A percentile compares a stretch with the other conserved stretches of the same genome.
These are phyloP conservation scores for Hymenoscyphus infarciens DNA, from an alignment of 2,329 filamentous ascomycete species.

Conservation along the genomic window DNA sequence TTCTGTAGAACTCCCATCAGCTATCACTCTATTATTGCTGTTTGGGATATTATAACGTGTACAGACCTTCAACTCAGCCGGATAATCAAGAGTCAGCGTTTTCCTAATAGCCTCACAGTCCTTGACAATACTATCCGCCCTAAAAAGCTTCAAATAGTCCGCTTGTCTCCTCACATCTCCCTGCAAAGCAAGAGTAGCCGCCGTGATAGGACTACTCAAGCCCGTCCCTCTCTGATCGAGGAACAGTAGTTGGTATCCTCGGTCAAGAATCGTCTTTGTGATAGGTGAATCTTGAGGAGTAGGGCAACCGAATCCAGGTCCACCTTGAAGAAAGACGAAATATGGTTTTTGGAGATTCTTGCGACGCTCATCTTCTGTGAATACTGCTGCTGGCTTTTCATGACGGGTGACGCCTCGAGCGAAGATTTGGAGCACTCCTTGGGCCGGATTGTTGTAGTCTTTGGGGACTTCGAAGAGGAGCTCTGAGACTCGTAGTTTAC, in stretches of 20 bases:
- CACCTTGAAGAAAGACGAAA: constrained; percentile 77
- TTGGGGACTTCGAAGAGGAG: constrained; percentile 82
- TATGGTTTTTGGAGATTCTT: constrained; percentile 53
- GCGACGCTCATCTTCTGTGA: constrained; percentile 35
- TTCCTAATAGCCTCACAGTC: constrained; percentile 84
- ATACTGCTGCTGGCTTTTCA: constrained; percentile 48
- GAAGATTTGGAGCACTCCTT: constrained; percentile 69
- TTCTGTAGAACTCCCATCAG: constrained; percentile 36
- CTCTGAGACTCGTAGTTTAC: constrained; percentile 72
- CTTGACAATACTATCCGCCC: constrained; percentile 84
- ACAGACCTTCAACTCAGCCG: constrained; percentile 68
- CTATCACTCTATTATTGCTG: neutral
- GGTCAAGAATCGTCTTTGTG: constrained; percentile 67
- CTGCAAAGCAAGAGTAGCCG: constrained; percentile 63
- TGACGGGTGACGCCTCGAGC: constrained; percentile 68
- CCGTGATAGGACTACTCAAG: constrained; percentile 74
- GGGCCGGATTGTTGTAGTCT: constrained; percentile 62
- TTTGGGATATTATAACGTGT: neutral
- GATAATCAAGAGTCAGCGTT: constrained; percentile 66
- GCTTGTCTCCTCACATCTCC: constrained; percentile 67
- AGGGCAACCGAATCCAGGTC: constrained; percentile 74
- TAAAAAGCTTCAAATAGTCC: constrained; percentile 77
- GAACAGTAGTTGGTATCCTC: constrained; percentile 80
- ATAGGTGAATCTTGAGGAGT: constrained; percentile 71
- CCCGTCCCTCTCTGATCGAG: constrained; percentile 93